Evolutionary conservation across 345 rosid species (phyloP).

Genomic region (Laguncularia racemosa): DNA sequence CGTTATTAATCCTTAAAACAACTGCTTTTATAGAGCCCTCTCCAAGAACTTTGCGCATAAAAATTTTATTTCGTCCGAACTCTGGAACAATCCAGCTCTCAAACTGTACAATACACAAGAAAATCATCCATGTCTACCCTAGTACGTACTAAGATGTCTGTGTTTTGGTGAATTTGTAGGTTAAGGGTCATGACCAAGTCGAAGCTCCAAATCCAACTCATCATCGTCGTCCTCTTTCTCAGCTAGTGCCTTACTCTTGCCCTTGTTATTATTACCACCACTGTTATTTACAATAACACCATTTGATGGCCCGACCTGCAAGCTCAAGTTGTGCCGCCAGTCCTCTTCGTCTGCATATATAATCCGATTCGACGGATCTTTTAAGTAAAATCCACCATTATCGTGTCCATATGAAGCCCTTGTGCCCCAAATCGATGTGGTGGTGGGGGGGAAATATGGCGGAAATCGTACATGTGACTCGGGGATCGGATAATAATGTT

Average conservation of each 20-base stretch:
- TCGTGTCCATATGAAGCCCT: conserved; percentile 4
- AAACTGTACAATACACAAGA: conserved; percentile 9
- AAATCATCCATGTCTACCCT: conserved; percentile 1
- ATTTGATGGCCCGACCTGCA: conserved; percentile 42
- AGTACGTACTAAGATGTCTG: too few relatives aligned
- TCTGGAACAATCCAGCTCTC: conserved; percentile 3
- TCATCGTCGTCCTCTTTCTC: conserved; percentile 31
- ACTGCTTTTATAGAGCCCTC: too few relatives aligned
- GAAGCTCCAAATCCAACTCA: conserved; percentile 85
- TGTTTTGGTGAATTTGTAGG: too few relatives aligned
- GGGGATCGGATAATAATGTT: too few relatives aligned
- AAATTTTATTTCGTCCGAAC: too few relatives aligned
- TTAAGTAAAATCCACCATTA: background rate
- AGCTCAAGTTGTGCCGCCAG: conserved; percentile 39
- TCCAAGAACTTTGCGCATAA: background rate
- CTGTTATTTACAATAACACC: conserved; percentile 14
- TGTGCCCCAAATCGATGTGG: too few relatives aligned
- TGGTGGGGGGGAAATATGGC: too few relatives aligned
- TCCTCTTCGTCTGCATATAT: conserved; percentile 8
- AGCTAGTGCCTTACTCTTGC: background rate
- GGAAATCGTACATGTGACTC: too few relatives aligned
- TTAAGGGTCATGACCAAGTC: conserved; percentile 57
- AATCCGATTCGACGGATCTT: background rate
- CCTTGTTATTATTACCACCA: conserved; percentile 10
- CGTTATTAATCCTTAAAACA: too few relatives aligned